Conservation (phyloP, 106 monocot species). For the Acanthochlamys bracteata region DNA sequence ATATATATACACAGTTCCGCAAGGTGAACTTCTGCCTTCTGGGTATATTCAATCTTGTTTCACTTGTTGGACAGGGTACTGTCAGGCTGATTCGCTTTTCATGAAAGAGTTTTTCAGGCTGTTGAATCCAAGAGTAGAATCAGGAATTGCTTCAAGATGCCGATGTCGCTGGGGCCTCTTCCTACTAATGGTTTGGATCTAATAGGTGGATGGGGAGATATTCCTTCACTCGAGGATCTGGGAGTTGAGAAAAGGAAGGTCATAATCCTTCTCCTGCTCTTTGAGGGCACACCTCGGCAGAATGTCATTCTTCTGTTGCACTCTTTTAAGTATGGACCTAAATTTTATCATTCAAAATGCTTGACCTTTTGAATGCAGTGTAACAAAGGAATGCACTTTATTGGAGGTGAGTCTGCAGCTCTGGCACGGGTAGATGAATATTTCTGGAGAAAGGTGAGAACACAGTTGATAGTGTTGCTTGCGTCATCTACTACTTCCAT, state of each 20-base stretch:
- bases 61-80: not conserved
- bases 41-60: not conserved
- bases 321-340: not conserved
- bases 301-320: slow-evolving; percentile 1
- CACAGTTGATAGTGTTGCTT: too few species aligned
- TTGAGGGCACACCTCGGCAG: too few species aligned
- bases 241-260: slow-evolving; percentile 52
- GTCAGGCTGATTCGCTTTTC: not conserved
- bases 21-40: slow-evolving; percentile 39
- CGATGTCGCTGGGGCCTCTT: slow-evolving; percentile 50
- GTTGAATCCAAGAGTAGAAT: slow-evolving; percentile 72
- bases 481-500: too few species aligned
- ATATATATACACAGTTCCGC: slow-evolving; percentile 93
- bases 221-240: slow-evolving; percentile 55
- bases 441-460: slow-evolving; percentile 90
- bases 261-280: not conserved
- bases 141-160: slow-evolving; percentile 67
- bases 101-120: slow-evolving; percentile 30
- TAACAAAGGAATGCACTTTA: slow-evolving; percentile 64
- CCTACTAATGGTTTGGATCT: slow-evolving; percentile 46
- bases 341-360: not conserved
- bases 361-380: slow-evolving; percentile 26
- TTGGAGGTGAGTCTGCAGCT: slow-evolving; percentile 88
- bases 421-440: slow-evolving; percentile 75
- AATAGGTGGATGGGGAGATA: slow-evolving; percentile 62